These are phyloP conservation scores for Dalechampia spathulata DNA, from an alignment of 441 rosid genomes.

Conservation along the genomic window DNA sequence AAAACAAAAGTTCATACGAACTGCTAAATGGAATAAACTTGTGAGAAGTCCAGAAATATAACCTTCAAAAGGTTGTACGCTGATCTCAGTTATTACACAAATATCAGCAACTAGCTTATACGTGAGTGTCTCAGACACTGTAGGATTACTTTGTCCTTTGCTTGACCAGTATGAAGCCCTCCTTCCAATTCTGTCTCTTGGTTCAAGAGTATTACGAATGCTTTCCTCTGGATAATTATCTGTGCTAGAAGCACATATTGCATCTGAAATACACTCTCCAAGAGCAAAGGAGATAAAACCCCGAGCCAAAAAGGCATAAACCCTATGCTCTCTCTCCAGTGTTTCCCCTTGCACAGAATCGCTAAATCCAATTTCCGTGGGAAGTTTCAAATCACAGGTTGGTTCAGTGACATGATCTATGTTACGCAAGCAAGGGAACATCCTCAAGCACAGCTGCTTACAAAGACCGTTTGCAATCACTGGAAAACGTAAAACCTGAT, in stretches of 20 bases:
- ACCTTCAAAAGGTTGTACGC: conserved; percentile 83
- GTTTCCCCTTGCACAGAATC: conserved; percentile 35
- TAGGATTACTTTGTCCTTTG: conserved; percentile 53
- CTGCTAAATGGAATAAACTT: background rate
- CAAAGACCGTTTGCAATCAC: conserved; percentile 55
- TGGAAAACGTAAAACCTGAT: conserved; percentile 27
- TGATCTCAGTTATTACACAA: conserved; percentile 66
- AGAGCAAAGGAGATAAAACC: conserved; percentile 35
- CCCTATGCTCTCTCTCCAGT: conserved; percentile 61
- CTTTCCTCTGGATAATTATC: conserved; percentile 79
- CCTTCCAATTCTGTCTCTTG: conserved; percentile 33
- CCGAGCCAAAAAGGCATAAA: conserved; percentile 49
- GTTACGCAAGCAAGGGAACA: conserved; percentile 49
- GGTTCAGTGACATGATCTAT: conserved; percentile 45
- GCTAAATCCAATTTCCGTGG: conserved; percentile 47
- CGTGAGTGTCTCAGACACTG: conserved; percentile 77
- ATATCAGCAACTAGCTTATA: conserved; percentile 61
- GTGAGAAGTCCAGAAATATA: conserved; percentile 5
- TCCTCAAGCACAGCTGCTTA: conserved; percentile 59
- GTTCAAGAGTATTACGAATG: conserved; percentile 61
- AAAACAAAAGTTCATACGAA: conserved; percentile 5
- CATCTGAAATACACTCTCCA: conserved; percentile 42
- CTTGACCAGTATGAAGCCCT: conserved; percentile 89
- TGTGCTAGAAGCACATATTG: conserved; percentile 85
- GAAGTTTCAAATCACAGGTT: conserved; percentile 6